These are phyloP conservation scores for Acer yangbiense DNA, from an alignment of 345 rosid genomes.

Conservation along the genomic window DNA sequence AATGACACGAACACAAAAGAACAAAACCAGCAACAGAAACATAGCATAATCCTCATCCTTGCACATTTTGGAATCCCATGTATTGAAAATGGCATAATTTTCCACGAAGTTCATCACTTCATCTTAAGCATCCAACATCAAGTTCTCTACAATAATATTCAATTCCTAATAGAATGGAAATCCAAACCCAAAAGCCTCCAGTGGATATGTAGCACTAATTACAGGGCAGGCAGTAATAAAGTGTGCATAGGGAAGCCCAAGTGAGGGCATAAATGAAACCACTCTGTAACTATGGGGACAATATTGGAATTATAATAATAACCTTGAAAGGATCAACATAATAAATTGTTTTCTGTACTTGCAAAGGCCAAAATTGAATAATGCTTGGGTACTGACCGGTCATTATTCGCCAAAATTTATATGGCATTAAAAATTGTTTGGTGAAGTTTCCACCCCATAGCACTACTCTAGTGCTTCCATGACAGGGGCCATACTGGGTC, in stretches of 20 bases:
- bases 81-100: too few relatives aligned
- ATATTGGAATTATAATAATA: background rate
- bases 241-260: background rate
- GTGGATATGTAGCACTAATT: background rate
- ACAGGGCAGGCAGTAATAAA: background rate
- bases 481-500: too few relatives aligned
- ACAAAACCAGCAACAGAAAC: background rate
- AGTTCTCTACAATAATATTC: too few relatives aligned
- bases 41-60: too few relatives aligned
- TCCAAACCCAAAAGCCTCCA: background rate
- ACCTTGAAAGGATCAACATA: background rate
- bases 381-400: too few relatives aligned
- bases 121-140: too few relatives aligned
- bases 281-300: background rate
- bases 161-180: background rate
- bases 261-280: background rate
- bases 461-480: too few relatives aligned
- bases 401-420: background rate
- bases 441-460: background rate
- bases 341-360: background rate
- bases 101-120: too few relatives aligned
- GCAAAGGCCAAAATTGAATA: background rate
- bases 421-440: background rate
- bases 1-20: background rate
- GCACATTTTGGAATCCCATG: too few relatives aligned